These are phyloP conservation scores for Nannochloropsis granulata DNA, from an alignment of 108 stramenopile genomes.

Conservation along the genomic window DNA sequence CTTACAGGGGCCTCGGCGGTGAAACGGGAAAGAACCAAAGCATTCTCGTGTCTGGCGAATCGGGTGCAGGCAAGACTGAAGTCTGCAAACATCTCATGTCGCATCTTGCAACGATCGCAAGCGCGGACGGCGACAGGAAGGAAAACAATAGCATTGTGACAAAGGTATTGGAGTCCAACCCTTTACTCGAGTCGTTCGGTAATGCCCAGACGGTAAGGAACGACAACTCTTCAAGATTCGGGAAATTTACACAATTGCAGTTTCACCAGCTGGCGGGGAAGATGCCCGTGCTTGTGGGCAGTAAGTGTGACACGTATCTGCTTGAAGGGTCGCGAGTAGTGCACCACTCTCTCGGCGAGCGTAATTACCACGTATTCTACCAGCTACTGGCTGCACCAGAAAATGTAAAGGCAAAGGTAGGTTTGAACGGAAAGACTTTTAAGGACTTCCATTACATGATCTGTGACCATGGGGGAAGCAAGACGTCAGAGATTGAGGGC, in stretches of 20 bases:
- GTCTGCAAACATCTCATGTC: constrained; percentile 31
- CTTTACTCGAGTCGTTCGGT: constrained; percentile 44
- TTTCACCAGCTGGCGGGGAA: constrained; percentile 18
- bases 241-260: constrained; percentile 45
- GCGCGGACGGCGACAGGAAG: background rate
- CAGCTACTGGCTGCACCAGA: constrained; percentile 27
- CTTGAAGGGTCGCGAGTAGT: constrained; percentile 46
- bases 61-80: constrained; percentile 37
- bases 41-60: constrained; percentile 33
- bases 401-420: background rate
- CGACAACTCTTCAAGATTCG: constrained; percentile 43
- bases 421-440: background rate
- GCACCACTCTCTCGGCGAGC: constrained; percentile 35
- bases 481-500: constrained; percentile 3
- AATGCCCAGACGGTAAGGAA: constrained; percentile 43
- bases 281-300: constrained; percentile 4
- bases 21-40: constrained; percentile 8
- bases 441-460: constrained; percentile 10
- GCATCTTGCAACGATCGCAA: constrained; percentile 7
- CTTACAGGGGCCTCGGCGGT: constrained; percentile 8
- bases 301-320: constrained; percentile 33
- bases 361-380: constrained; percentile 54
- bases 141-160: background rate
- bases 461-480: background rate
- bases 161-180: constrained; percentile 37